Conservation (phyloP, 495 filamentous ascomycete species). For the Bathelium albidoporum region DNA sequence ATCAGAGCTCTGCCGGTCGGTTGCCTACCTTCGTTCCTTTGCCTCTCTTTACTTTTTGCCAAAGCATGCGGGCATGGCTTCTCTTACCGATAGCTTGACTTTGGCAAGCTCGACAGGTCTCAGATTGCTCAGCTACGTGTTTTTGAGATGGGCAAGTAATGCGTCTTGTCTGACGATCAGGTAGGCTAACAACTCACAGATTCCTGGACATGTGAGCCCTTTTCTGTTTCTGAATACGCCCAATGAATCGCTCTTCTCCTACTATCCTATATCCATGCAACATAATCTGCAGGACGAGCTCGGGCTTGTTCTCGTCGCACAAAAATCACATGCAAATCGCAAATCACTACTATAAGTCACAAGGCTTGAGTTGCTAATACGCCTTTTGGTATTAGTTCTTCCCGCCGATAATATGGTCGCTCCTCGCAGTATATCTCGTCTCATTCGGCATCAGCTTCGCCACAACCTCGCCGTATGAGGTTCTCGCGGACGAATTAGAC, state of each 20-base stretch:
- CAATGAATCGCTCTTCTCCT: too few relatives aligned
- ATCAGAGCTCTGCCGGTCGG: too few relatives aligned
- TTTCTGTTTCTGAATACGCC: too few relatives aligned
- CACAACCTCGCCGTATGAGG: slow-evolving; percentile 46
- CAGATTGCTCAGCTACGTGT: slow-evolving; percentile 55
- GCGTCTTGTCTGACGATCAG: neutral
- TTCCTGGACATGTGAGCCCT: slow-evolving; percentile 45
- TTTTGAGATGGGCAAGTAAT: slow-evolving; percentile 73
- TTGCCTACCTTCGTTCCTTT: neutral
- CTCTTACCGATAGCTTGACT: slow-evolving; percentile 18
- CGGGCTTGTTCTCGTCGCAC: too few relatives aligned
- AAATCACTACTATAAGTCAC: neutral
- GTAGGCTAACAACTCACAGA: slow-evolving; percentile 34
- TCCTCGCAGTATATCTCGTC: slow-evolving; percentile 62
- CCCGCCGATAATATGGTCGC: slow-evolving; percentile 55
- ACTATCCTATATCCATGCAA: neutral
- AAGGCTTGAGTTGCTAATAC: neutral
- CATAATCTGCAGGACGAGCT: neutral
- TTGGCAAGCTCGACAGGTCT: slow-evolving; percentile 51
- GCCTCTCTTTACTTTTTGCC: neutral
- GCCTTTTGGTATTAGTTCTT: slow-evolving; percentile 36
- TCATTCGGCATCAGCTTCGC: slow-evolving; percentile 52
- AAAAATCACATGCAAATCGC: too few relatives aligned
- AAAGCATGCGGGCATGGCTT: neutral
- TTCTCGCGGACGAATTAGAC: slow-evolving; percentile 50